Conservation (phyloP, 805 yeast species). For the Nakazawaea pomicola region DNA sequence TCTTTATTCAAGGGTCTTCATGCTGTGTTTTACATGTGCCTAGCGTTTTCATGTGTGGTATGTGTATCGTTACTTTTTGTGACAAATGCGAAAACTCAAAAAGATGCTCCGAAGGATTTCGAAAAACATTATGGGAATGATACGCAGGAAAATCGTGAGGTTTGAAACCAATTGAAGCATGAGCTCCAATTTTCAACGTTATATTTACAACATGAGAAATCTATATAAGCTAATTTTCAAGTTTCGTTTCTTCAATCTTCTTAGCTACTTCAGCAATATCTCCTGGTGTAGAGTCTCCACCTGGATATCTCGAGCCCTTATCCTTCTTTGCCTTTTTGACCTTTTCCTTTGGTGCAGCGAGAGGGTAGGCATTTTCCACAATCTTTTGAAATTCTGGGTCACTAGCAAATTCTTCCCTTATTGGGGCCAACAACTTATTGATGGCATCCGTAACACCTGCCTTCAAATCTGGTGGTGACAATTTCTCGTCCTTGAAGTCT, state of each 20-base stretch:
- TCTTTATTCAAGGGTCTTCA: not conserved
- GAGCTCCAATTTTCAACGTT: no score
- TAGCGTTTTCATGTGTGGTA: not conserved
- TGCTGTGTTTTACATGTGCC: not conserved
- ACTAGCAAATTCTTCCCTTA: conserved; percentile 60
- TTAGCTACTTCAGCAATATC: conserved; percentile 28
- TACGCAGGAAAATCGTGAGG: no score
- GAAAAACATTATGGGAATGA: no score
- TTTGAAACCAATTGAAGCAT: no score
- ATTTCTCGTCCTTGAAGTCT: conserved; percentile 67
- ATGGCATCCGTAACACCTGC: conserved; percentile 86
- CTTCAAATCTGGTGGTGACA: conserved; percentile 92
- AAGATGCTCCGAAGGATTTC: no score
- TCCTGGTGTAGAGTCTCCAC: conserved; percentile 30
- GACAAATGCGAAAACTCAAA: no score
- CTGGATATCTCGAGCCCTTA: conserved; percentile 90
- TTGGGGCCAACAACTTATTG: conserved; percentile 76
- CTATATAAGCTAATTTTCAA: conserved; percentile 24
- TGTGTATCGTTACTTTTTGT: not conserved
- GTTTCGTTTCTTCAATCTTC: conserved; percentile 33
- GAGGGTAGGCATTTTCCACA: conserved; percentile 79
- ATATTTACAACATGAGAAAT: no score
- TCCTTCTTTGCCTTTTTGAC: conserved; percentile 77
- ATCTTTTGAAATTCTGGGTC: conserved; percentile 73
- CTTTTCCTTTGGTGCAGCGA: conserved; percentile 55